A percentile compares a stretch with the other conserved stretches of the same genome.
Conservation (phyloP, 2,329 filamentous ascomycete species). For the Penicillium brevicompactum region DNA sequence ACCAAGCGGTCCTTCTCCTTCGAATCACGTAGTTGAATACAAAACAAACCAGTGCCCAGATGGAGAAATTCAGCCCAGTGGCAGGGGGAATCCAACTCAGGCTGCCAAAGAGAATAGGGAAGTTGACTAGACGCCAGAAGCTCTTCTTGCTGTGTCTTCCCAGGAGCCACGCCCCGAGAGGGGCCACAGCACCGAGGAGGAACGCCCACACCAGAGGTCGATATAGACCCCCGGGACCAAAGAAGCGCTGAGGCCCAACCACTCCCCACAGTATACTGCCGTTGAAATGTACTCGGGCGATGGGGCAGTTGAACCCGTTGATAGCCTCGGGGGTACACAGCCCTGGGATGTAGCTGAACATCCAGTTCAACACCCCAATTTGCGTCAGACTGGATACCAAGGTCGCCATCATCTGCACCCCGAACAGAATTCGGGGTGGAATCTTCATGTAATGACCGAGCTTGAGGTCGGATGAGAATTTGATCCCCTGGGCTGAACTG, state of each 20-base stretch:
- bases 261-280: constrained; percentile 89
- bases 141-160: constrained; percentile 59
- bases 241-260: constrained; percentile 80
- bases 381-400: constrained; percentile 76
- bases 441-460: constrained; percentile 67
- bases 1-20: constrained; percentile 73
- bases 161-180: constrained; percentile 74
- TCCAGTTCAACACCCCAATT: constrained; percentile 86
- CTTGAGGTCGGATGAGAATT: constrained; percentile 85
- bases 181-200: constrained; percentile 72
- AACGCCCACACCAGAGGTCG: constrained; percentile 80
- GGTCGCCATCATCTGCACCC: constrained; percentile 61
- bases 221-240: constrained; percentile 74
- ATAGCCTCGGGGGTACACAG: constrained; percentile 80
- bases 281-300: constrained; percentile 87
- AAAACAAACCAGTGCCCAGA: constrained; percentile 84
- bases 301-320: constrained; percentile 85
- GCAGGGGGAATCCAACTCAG: constrained; percentile 86
- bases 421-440: constrained; percentile 61
- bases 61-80: constrained; percentile 80
- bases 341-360: constrained; percentile 74
- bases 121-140: constrained; percentile 74
- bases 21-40: constrained; percentile 78
- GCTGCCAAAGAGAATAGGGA: constrained; percentile 80
- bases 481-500: constrained; percentile 83